These are phyloP conservation scores for Earliella scabrosa DNA, from an alignment of 1,284 basidiomycete genomes.

Conservation along the genomic window DNA sequence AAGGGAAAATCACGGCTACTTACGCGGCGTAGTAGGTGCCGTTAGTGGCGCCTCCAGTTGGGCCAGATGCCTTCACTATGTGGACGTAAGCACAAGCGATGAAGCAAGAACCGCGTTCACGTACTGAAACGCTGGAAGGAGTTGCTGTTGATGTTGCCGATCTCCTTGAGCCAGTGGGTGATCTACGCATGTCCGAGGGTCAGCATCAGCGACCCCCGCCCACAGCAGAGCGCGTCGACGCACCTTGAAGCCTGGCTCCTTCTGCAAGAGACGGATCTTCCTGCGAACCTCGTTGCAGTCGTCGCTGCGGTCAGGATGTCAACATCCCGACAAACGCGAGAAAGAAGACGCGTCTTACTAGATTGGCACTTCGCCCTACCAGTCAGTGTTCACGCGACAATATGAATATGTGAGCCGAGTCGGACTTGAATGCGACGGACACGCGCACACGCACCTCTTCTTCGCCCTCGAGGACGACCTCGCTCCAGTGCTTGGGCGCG, in stretches of 20 bases:
- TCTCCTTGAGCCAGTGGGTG: slow-evolving; percentile 50
- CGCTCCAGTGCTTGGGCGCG: slow-evolving; percentile 30
- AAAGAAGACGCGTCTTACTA: slow-evolving; percentile 29
- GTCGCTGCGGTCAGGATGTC: slow-evolving; percentile 36
- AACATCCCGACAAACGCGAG: not conserved
- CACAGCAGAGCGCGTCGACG: not conserved
- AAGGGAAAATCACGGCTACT: slow-evolving; percentile 16
- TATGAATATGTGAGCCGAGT: not conserved
- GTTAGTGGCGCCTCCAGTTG: slow-evolving; percentile 44
- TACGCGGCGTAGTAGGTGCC: slow-evolving; percentile 51
- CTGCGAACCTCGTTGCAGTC: slow-evolving; percentile 52
- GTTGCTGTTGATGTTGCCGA: slow-evolving; percentile 52
- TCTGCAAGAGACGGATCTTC: slow-evolving; percentile 47
- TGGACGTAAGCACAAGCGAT: not conserved
- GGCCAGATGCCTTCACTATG: slow-evolving; percentile 47
- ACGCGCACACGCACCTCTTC: slow-evolving; percentile 24
- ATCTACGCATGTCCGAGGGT: slow-evolving; percentile 29
- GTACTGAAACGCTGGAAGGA: slow-evolving; percentile 51
- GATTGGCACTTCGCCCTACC: slow-evolving; percentile 36
- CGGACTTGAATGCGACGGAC: not conserved
- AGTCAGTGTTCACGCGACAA: not conserved
- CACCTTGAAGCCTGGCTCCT: slow-evolving; percentile 49
- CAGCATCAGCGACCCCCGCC: not conserved
- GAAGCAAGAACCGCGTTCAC: slow-evolving; percentile 11
- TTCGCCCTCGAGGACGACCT: slow-evolving; percentile 39